These are phyloP conservation scores for Microdochium bolleyi DNA, from an alignment of 2,329 filamentous ascomycete genomes.

Conservation along the genomic window DNA sequence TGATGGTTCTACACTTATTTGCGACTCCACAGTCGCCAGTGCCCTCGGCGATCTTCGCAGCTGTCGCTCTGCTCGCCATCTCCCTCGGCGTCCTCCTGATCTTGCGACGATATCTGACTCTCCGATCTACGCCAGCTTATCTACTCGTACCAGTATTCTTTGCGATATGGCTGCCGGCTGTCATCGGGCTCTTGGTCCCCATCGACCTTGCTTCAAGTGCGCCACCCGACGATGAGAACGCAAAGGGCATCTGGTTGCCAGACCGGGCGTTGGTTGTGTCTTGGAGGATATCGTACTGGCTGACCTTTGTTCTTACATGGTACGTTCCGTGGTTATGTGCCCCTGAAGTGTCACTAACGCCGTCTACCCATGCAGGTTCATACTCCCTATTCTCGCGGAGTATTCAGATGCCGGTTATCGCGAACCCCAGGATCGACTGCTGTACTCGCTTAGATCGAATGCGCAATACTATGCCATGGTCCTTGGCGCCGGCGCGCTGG, in stretches of 20 bases:
- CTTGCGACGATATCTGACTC: conserved; percentile 80
- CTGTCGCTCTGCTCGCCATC: conserved; percentile 64
- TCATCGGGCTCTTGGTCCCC: conserved; percentile 84
- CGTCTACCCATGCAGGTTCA: conserved; percentile 50
- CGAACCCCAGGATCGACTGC: conserved; percentile 69
- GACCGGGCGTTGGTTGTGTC: conserved; percentile 70
- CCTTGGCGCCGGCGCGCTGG: conserved; percentile 60
- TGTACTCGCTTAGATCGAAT: conserved; percentile 82
- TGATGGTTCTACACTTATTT: not conserved
- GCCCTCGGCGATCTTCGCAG: conserved; percentile 72
- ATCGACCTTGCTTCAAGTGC: conserved; percentile 91
- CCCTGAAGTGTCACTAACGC: conserved; percentile 1
- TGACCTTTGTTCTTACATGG: conserved; percentile 94
- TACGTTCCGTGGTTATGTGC: conserved; percentile 27
- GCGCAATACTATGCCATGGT: conserved; percentile 82
- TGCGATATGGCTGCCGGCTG: conserved; percentile 85
- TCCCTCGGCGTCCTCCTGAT: conserved; percentile 74
- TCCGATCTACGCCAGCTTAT: conserved; percentile 85
- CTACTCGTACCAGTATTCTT: conserved; percentile 90
- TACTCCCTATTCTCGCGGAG: conserved; percentile 87
- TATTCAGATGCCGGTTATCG: conserved; percentile 92
- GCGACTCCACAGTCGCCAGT: conserved; percentile 43
- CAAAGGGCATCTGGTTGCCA: conserved; percentile 81
- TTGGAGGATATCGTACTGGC: conserved; percentile 95
- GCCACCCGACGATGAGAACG: conserved; percentile 59